Evolutionary conservation across 2,329 filamentous ascomycete genomes (phyloP).

Genomic region (Fusarium praegraminearum): DNA sequence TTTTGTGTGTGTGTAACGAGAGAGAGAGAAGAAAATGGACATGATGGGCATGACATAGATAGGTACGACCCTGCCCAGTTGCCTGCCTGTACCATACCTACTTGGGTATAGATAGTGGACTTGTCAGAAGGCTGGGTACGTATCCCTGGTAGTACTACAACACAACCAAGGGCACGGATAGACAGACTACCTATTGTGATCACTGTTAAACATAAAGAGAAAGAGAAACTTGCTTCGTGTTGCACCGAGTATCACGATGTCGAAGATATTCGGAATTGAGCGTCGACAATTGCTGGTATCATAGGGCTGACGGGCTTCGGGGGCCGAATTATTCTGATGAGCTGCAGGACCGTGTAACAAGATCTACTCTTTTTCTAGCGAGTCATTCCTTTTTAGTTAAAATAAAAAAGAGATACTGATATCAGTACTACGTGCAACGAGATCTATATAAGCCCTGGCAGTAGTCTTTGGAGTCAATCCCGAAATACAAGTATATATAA

Average conservation of each 20-base stretch:
- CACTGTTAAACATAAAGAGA: background rate
- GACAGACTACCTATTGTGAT: background rate
- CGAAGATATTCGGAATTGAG: fast-evolving
- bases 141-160: too few relatives aligned
- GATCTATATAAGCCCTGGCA: background rate
- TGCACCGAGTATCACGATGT: background rate
- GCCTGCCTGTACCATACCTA: too few relatives aligned
- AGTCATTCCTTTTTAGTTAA: too few relatives aligned
- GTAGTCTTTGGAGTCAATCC: background rate
- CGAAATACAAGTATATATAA: background rate
- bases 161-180: too few relatives aligned
- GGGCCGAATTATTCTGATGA: background rate
- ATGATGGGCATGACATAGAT: background rate
- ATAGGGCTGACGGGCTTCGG: background rate
- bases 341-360: background rate
- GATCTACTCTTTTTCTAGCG: too few relatives aligned
- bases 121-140: too few relatives aligned
- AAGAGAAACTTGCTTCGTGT: background rate
- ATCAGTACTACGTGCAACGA: background rate
- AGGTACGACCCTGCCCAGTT: too few relatives aligned
- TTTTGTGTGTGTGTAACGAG: too few relatives aligned
- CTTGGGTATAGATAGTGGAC: too few relatives aligned
- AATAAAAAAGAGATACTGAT: too few relatives aligned
- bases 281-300: fast-evolving
- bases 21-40: background rate